A percentile compares a stretch with the other conserved stretches of the same genome.
Conservation (phyloP, 768 basidiomycete genomes). For the Mrakia hoshinonis region DNA sequence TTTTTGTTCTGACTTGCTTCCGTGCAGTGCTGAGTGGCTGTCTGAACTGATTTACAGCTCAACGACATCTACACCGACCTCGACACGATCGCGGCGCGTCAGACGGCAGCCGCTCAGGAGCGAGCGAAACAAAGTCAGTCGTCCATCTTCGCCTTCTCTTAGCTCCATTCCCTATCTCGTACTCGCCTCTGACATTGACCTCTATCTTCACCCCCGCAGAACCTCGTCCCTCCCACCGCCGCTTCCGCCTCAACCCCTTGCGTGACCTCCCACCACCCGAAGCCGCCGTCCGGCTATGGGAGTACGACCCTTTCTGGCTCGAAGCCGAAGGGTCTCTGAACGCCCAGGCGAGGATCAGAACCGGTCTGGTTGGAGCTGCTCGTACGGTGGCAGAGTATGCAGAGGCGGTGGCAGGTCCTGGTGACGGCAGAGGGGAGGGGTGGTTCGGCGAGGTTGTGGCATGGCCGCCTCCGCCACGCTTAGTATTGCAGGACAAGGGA, state of each 20-base stretch:
- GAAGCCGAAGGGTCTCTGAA: neutral
- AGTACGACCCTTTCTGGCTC: slow-evolving; percentile 3
- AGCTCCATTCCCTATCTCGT: neutral
- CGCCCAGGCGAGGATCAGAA: neutral
- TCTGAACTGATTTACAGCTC: neutral
- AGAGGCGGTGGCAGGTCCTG: neutral
- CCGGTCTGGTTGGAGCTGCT: neutral
- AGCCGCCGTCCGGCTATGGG: slow-evolving; percentile 1
- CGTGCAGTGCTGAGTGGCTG: neutral
- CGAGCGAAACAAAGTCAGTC: slow-evolving; percentile 5
- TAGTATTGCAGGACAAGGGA: neutral
- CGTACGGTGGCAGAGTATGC: neutral
- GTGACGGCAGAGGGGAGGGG: too few species aligned
- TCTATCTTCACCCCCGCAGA: neutral
- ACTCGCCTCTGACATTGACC: neutral
- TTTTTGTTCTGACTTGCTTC: neutral
- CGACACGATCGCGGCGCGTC: slow-evolving; percentile 5
- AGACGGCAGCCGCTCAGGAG: slow-evolving; percentile 11
- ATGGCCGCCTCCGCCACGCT: neutral
- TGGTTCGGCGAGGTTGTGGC: neutral
- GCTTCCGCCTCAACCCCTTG: neutral
- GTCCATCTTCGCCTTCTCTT: neutral
- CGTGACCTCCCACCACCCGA: slow-evolving; percentile 4
- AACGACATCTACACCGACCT: slow-evolving; percentile 10
- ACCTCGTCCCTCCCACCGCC: neutral